Conservation (phyloP, 768 basidiomycete genomes). For the Amanita subjunquillea region DNA sequence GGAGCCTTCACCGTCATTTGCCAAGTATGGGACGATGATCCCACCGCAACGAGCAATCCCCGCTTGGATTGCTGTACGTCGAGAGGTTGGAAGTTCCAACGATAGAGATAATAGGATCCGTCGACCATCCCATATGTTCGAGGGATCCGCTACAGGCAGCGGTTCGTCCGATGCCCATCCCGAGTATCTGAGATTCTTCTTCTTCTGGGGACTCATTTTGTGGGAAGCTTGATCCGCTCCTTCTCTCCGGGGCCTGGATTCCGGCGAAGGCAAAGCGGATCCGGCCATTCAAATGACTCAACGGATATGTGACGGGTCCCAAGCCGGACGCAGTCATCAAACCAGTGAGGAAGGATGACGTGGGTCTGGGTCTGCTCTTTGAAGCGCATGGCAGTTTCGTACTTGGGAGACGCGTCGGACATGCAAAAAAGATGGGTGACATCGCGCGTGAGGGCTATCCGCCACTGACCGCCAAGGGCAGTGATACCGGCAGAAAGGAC, state of each 20-base stretch:
- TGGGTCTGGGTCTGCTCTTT: conserved; percentile 48
- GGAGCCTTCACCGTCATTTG: conserved; percentile 4
- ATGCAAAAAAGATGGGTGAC: conserved; percentile 81
- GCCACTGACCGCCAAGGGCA: conserved; percentile 77
- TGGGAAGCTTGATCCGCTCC: not conserved
- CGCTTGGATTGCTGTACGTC: conserved; percentile 44
- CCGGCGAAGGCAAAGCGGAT: conserved; percentile 39
- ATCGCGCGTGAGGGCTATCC: conserved; percentile 65
- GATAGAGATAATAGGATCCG: conserved; percentile 52
- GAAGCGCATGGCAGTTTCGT: conserved; percentile 44
- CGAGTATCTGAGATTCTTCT: not conserved
- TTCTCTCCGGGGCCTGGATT: conserved; percentile 11
- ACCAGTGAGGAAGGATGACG: conserved; percentile 87
- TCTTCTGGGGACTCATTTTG: no score
- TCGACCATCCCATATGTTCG: conserved; percentile 47
- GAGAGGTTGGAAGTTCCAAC: conserved; percentile 33
- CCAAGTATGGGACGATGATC: conserved; percentile 1
- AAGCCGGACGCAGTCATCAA: conserved; percentile 66
- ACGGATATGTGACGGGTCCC: conserved; percentile 41
- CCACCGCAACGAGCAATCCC: conserved; percentile 52
- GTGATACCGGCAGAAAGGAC: conserved; percentile 64
- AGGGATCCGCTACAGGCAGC: not conserved
- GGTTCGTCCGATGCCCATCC: not conserved
- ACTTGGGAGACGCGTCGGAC: conserved; percentile 39
- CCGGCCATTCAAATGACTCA: conserved; percentile 61